Evolutionary conservation across 495 filamentous ascomycete species (phyloP).

Genomic region (Parmelia sp.): DNA sequence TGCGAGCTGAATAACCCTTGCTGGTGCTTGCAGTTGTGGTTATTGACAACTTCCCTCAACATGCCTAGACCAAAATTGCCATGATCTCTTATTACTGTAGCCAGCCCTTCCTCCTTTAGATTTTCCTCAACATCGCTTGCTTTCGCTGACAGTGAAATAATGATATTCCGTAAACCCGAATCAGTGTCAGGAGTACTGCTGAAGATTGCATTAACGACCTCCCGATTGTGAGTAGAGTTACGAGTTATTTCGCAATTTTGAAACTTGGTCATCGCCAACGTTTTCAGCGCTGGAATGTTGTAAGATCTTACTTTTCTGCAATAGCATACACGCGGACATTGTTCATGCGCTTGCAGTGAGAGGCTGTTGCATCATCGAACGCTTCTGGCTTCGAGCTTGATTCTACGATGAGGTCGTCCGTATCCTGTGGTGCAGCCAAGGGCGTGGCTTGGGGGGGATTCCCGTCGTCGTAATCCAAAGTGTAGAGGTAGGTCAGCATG

Average conservation of each 20-base stretch:
- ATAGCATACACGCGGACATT: constrained; percentile 8
- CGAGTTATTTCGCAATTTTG: neutral
- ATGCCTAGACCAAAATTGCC: neutral
- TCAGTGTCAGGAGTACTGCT: neutral
- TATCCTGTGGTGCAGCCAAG: neutral
- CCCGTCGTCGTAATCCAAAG: constrained; percentile 5
- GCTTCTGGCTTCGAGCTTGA: neutral
- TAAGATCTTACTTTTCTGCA: constrained; percentile 7
- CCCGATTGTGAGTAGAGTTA: neutral
- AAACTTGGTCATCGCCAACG: neutral
- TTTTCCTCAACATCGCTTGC: neutral
- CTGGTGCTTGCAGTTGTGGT: neutral
- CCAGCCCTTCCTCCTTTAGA: neutral
- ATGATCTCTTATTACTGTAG: neutral
- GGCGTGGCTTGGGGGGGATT: neutral
- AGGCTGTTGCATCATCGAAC: neutral
- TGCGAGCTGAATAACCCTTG: neutral
- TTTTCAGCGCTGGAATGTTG: constrained; percentile 3
- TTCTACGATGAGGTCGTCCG: neutral
- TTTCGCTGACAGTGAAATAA: neutral
- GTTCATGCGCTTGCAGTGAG: neutral
- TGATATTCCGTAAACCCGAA: neutral
- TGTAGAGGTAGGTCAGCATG: constrained; percentile 13
- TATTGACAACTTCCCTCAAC: neutral
- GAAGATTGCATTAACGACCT: neutral